phyloP scores from a whole-genome alignment of 495 filamentous ascomycete species.

The Tuber melanosporum region DNA sequence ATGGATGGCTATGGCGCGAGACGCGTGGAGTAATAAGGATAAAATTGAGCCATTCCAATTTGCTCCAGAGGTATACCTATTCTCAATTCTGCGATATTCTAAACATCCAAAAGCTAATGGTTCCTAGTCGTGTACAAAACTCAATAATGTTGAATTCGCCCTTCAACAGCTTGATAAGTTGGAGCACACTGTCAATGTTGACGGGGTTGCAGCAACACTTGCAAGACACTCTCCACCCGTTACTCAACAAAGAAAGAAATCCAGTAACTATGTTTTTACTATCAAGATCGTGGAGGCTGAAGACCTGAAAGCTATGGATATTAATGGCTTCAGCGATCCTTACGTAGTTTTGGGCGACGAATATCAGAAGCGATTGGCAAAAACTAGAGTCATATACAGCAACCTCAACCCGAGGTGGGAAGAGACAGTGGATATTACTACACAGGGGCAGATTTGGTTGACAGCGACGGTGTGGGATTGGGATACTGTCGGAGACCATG shows the following conservation, averaged over 20 bases:
- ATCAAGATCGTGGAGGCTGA: slow-evolving; percentile 99
- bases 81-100: not conserved
- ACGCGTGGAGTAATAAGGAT: slow-evolving; percentile 88
- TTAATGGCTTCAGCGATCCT: slow-evolving; percentile 88
- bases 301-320: slow-evolving; percentile 94
- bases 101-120: slow-evolving; percentile 22
- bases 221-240: slow-evolving; percentile 53
- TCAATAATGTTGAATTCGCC: slow-evolving; percentile 96
- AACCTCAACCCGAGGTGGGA: slow-evolving; percentile 97
- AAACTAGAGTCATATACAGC: slow-evolving; percentile 85
- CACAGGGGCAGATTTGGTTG: slow-evolving; percentile 81
- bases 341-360: slow-evolving; percentile 97
- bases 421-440: slow-evolving; percentile 92
- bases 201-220: slow-evolving; percentile 80
- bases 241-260: slow-evolving; percentile 41
- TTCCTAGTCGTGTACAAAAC: slow-evolving; percentile 80
- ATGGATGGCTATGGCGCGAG: slow-evolving; percentile 84
- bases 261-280: slow-evolving; percentile 88
- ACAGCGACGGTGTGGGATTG: slow-evolving; percentile 98
- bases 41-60: slow-evolving; percentile 98
- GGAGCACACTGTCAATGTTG: slow-evolving; percentile 85
- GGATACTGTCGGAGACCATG: slow-evolving; percentile 94
- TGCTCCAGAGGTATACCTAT: slow-evolving; percentile 70
- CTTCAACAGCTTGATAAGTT: slow-evolving; percentile 83
- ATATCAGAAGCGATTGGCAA: slow-evolving; percentile 93